Base-by-base conservation (phyloP, 2,329 filamentous ascomycete species). In the Fusarium sp. region DNA sequence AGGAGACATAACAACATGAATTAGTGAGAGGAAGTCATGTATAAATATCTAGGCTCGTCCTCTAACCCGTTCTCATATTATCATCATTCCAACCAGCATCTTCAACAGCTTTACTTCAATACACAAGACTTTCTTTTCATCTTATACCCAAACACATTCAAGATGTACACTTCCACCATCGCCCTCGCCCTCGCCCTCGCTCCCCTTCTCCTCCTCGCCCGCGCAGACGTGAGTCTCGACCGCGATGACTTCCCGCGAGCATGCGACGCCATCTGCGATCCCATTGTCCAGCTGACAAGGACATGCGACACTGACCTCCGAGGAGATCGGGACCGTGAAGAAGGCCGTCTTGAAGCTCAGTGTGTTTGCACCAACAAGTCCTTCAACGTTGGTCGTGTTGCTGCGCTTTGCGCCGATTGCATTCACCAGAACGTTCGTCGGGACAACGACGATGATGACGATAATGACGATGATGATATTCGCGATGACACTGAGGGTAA, bases 361-460 rank as follows among this genome's bases (percentile, higher is more conserved):
- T 83, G 81, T 63, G 68, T 82, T 53, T 81, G 81, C 76, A 78
- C 79, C 67, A 80, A 83, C 75, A 64, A 74, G 48, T 80, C 79
- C 70, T 80, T 83, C 72, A 70, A 81, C 70, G 81, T 83, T 49
- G 66, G 47, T 24, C 61, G 68, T 20, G 68, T 82, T 48, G 76
- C 80, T 20, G 78, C 73, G 5, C 75, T 80, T 21, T 83, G 81
- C 63, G 75, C 77, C 50, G 76, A 75, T 55, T 83, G 81, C 64
- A 78, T 83, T 63, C 70, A 72, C 33, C 76, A 81, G 74, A 77
- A 77, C 50, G 63, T 63, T 33, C 59, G 52, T 15, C 59, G 63
- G 15, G 46, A 72, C 24, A 57, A 69, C 18, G 46, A 72, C 29
- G 60, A 74, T 4, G 57, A 72, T 28, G 64, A 69, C 18, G 69